Evolutionary conservation across 192 early-diverging fungal species (phyloP).

Genomic region (Allomyces macrogynus): DNA sequence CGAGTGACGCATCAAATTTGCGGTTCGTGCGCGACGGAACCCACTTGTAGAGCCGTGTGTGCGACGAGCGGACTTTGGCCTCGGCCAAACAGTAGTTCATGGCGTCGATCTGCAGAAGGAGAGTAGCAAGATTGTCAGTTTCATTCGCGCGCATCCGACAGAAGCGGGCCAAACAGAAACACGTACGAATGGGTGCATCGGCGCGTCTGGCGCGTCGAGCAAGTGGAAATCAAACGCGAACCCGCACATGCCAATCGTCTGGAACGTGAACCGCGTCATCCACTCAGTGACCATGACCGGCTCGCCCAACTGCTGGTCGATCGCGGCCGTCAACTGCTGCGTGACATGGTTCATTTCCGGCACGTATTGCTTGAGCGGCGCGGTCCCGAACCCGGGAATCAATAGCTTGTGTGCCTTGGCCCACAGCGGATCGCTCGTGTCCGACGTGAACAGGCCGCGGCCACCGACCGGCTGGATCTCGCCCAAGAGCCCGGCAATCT

Average conservation of each 20-base stretch:
- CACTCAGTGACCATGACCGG: conserved; percentile 18
- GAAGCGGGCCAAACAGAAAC: neutral
- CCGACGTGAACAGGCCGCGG: conserved; percentile 26
- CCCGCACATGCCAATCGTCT: conserved; percentile 30
- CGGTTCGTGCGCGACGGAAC: conserved; percentile 20
- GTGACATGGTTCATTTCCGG: conserved; percentile 20
- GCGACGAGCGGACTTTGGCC: conserved; percentile 8
- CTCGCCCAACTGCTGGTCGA: conserved; percentile 12
- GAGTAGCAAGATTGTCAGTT: neutral
- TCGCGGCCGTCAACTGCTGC: conserved; percentile 9
- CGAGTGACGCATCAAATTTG: conserved; percentile 12
- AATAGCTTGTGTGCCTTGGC: conserved; percentile 30
- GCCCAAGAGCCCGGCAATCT: conserved; percentile 11
- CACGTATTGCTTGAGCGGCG: conserved; percentile 16
- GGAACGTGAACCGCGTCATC: conserved; percentile 32
- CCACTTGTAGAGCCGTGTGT: conserved; percentile 17
- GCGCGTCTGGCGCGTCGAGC: conserved; percentile 9
- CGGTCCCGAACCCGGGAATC: conserved; percentile 31
- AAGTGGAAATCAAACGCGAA: conserved; percentile 33
- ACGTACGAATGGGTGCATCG: conserved; percentile 13
- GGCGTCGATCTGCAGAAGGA: conserved; percentile 2
- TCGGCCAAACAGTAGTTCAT: conserved; percentile 19
- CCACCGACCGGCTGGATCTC: conserved; percentile 22
- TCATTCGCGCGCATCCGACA: neutral
- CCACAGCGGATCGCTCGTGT: conserved; percentile 28